Percentiles rank a stretch among this genome's conserved stretches.
Evolutionary conservation across 2,329 filamentous ascomycete genomes (phyloP).

Genomic region (Cercospora sesami): DNA sequence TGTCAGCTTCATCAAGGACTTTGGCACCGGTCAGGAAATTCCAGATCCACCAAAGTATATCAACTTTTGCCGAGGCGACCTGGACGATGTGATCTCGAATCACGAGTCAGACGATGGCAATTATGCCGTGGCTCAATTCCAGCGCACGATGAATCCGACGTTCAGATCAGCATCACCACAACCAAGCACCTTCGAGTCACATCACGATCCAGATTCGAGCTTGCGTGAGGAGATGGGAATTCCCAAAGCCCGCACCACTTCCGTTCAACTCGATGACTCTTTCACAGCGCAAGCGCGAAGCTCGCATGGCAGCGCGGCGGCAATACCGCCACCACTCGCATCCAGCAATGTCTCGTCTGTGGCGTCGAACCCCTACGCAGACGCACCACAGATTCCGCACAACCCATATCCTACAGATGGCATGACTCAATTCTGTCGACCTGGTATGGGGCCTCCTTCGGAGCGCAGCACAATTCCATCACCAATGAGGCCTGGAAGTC

Average conservation of each 20-base stretch:
- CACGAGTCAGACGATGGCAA: slow-evolving; percentile 75
- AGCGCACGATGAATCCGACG: slow-evolving; percentile 89
- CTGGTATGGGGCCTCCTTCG: slow-evolving; percentile 63
- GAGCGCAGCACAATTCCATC: slow-evolving; percentile 68
- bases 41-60: slow-evolving; percentile 97
- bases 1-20: slow-evolving; percentile 78
- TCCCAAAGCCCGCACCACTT: slow-evolving; percentile 41
- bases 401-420: slow-evolving; percentile 93
- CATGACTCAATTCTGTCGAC: slow-evolving; percentile 93
- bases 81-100: slow-evolving; percentile 76
- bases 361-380: slow-evolving; percentile 43
- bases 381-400: slow-evolving; percentile 73
- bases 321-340: slow-evolving; percentile 25
- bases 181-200: slow-evolving; percentile 87
- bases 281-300: slow-evolving; percentile 32
- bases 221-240: slow-evolving; percentile 68
- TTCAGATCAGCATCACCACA: slow-evolving; percentile 96
- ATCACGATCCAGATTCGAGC: slow-evolving; percentile 78
- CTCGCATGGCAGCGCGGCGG: slow-evolving; percentile 34
- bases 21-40: slow-evolving; percentile 92
- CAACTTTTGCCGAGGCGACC: slow-evolving; percentile 93
- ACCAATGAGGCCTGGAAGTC: slow-evolving; percentile 73
- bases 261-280: slow-evolving; percentile 37
- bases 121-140: slow-evolving; percentile 95
- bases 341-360: slow-evolving; percentile 30